Evolutionary conservation across 192 early-diverging fungal species (phyloP).

Genomic region (Coemansia sp.): DNA sequence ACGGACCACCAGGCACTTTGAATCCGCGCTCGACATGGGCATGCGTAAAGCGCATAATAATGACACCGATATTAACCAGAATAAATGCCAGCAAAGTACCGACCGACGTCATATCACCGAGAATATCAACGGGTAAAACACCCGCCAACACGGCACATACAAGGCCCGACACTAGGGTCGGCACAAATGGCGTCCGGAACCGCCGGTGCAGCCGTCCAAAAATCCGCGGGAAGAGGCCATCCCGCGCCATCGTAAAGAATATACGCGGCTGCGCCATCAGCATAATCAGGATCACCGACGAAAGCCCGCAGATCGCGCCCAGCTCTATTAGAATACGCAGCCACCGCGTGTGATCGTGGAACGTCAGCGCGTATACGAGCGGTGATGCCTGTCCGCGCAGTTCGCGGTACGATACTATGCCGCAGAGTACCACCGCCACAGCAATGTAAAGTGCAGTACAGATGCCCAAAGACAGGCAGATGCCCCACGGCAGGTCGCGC

Average conservation of each 20-base stretch:
- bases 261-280: slow-evolving; percentile 88
- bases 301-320: slow-evolving; percentile 78
- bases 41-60: slow-evolving; percentile 75
- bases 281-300: slow-evolving; percentile 75
- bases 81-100: slow-evolving; percentile 87
- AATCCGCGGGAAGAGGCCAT: slow-evolving; percentile 78
- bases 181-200: slow-evolving; percentile 76
- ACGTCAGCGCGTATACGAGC: slow-evolving; percentile 50
- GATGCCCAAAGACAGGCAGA: slow-evolving; percentile 75
- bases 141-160: slow-evolving; percentile 71
- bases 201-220: slow-evolving; percentile 73
- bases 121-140: slow-evolving; percentile 78
- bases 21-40: slow-evolving; percentile 73
- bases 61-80: slow-evolving; percentile 76
- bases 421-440: slow-evolving; percentile 71
- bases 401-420: slow-evolving; percentile 65
- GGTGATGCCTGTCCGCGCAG: slow-evolving; percentile 61
- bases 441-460: slow-evolving; percentile 80
- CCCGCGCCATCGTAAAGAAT: slow-evolving; percentile 84
- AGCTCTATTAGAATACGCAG: slow-evolving; percentile 77
- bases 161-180: slow-evolving; percentile 68
- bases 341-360: slow-evolving; percentile 60
- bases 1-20: slow-evolving; percentile 68
- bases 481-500: slow-evolving; percentile 83
- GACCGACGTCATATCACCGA: slow-evolving; percentile 85